phyloP scores from a whole-genome alignment of 768 basidiomycete species.

The Leccinum boreale region DNA sequence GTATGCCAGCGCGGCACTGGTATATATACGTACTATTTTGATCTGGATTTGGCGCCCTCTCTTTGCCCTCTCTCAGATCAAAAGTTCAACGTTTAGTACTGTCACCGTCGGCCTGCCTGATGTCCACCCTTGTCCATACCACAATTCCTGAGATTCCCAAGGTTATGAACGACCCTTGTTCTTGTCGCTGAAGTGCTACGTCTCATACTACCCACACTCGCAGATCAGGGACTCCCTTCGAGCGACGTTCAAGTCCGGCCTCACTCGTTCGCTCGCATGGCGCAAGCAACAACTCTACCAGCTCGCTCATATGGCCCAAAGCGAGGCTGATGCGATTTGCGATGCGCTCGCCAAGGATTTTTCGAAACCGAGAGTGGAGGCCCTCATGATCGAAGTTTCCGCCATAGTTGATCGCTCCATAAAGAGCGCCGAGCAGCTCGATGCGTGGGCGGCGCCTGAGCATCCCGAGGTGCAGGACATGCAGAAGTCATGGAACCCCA shows the following conservation, averaged over 20 bases:
- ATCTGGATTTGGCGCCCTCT: background rate
- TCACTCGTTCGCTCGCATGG: conserved; percentile 52
- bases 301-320: conserved; percentile 57
- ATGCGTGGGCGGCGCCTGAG: conserved; percentile 54
- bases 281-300: conserved; percentile 63
- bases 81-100: background rate
- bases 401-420: conserved; percentile 40
- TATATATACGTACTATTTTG: background rate
- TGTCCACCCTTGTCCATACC: conserved; percentile 17
- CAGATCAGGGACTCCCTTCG: conserved; percentile 39
- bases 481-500: conserved; percentile 52
- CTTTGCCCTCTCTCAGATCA: background rate
- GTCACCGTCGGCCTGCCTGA: background rate
- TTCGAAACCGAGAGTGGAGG: conserved; percentile 40
- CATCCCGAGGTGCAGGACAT: conserved; percentile 35
- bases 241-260: conserved; percentile 48
- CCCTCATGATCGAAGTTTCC: conserved; percentile 43
- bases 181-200: background rate
- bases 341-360: conserved; percentile 46
- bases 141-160: conserved; percentile 20
- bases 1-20: background rate
- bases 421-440: conserved; percentile 46
- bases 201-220: background rate
- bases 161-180: conserved; percentile 8
- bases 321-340: conserved; percentile 54